phyloP scores from a whole-genome alignment of 257 asterid species.

The Paulownia fortunei region DNA sequence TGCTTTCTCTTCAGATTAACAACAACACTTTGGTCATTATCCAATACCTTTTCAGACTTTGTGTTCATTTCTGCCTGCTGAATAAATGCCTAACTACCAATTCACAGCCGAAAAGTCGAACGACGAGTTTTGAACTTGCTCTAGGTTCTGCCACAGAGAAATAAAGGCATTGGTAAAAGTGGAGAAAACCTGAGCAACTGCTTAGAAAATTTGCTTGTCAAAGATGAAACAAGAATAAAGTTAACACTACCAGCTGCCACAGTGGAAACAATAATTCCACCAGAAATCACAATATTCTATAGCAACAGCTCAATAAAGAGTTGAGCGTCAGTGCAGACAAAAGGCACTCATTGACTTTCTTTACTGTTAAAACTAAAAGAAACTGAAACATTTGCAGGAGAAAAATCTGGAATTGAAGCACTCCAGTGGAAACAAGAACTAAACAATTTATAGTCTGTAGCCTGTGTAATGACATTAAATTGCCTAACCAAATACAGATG shows the following conservation, averaged over 20 bases:
- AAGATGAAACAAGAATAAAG: neutral
- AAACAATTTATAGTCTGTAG: neutral
- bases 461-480: neutral
- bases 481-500: neutral
- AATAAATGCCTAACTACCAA: conserved; percentile 62
- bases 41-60: conserved; percentile 81
- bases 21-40: conserved; percentile 30
- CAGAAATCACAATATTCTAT: neutral
- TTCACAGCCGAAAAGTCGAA: conserved; percentile 46
- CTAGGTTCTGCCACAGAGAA: conserved; percentile 49
- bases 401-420: neutral
- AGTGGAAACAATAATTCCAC: conserved; percentile 1
- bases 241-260: conserved; percentile 4
- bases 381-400: neutral
- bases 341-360: neutral
- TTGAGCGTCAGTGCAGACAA: neutral
- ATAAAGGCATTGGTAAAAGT: conserved; percentile 44
- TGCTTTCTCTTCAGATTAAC: conserved; percentile 47
- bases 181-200: conserved; percentile 44
- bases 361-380: neutral
- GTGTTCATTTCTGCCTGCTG: conserved; percentile 59
- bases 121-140: conserved; percentile 34
- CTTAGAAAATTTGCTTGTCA: conserved; percentile 18
- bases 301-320: neutral
- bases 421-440: neutral